Percentiles rank a stretch among this genome's conserved stretches.
These are phyloP conservation scores for Fusarium fracticaudum DNA, from an alignment of 2,329 filamentous ascomycete species.

Conservation along the genomic window DNA sequence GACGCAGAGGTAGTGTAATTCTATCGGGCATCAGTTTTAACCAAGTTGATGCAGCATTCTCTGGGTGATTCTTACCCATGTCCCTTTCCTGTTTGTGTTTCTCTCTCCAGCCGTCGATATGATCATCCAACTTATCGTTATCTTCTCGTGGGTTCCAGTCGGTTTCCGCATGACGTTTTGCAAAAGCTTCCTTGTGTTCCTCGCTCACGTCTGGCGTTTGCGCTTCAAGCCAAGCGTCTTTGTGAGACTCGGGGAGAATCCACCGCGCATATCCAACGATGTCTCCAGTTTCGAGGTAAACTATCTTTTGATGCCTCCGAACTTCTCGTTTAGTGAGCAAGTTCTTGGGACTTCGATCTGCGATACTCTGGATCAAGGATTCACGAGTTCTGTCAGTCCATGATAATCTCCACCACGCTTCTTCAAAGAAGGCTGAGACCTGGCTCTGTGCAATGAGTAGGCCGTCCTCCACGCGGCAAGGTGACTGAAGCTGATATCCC, in stretches of 20 bases:
- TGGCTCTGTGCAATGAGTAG: conserved; percentile 28
- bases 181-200: neutral
- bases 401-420: conserved; percentile 36
- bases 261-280: conserved; percentile 38
- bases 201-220: conserved; percentile 26
- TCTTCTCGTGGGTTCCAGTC: conserved; percentile 4
- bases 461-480: conserved; percentile 11
- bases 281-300: conserved; percentile 27
- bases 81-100: conserved; percentile 16
- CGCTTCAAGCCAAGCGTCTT: conserved; percentile 13
- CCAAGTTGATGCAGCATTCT: accelerated
- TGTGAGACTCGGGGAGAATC: conserved; percentile 20
- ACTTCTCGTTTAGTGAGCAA: conserved; percentile 24
- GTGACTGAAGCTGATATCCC: conserved; percentile 9
- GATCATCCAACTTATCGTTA: conserved; percentile 11
- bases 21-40: neutral
- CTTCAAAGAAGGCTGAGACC: conserved; percentile 26
- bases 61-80: conserved; percentile 2
- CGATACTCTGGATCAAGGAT: conserved; percentile 15
- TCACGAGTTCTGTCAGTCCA: conserved; percentile 23
- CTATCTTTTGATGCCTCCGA: conserved; percentile 33
- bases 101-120: conserved; percentile 8
- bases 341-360: conserved; percentile 24
- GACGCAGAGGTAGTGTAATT: conserved; percentile 38
- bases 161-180: neutral